These are phyloP conservation scores for Reticulascus tulasneorum DNA, from an alignment of 2,329 filamentous ascomycete species.

Conservation along the genomic window DNA sequence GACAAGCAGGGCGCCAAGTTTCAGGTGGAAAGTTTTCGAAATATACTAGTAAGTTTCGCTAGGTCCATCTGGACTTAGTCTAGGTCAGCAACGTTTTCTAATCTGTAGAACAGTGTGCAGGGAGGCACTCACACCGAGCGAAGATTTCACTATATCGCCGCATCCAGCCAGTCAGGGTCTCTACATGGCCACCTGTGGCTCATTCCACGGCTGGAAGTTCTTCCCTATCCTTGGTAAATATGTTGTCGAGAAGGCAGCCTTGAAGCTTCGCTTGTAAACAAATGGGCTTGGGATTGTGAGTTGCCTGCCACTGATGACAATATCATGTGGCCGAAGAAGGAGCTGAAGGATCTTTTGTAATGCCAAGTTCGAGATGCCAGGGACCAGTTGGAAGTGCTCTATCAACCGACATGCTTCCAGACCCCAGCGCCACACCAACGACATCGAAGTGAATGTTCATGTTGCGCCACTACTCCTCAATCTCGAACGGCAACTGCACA, in stretches of 20 bases:
- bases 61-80: not conserved
- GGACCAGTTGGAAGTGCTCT: too few species aligned
- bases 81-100: not conserved
- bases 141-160: conserved; percentile 60
- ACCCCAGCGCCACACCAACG: too few species aligned
- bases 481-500: too few species aligned
- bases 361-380: too few species aligned
- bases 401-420: too few species aligned
- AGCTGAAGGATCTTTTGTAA: too few species aligned
- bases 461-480: too few species aligned
- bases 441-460: too few species aligned
- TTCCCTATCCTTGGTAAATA: conserved; percentile 62
- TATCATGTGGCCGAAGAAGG: too few species aligned
- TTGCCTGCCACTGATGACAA: too few species aligned
- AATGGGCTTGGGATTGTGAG: conserved; percentile 60
- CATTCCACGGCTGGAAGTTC: conserved; percentile 67
- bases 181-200: conserved; percentile 61
- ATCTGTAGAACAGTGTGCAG: conserved; percentile 37
- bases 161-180: conserved; percentile 48
- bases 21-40: conserved; percentile 58
- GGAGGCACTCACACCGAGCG: conserved; percentile 61
- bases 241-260: conserved; percentile 53
- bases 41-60: conserved; percentile 57
- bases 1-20: conserved; percentile 51
- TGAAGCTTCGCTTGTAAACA: conserved; percentile 38